Conservation (phyloP, 352 stramenopile genomes). For the Globisporangium paroecandrum region DNA sequence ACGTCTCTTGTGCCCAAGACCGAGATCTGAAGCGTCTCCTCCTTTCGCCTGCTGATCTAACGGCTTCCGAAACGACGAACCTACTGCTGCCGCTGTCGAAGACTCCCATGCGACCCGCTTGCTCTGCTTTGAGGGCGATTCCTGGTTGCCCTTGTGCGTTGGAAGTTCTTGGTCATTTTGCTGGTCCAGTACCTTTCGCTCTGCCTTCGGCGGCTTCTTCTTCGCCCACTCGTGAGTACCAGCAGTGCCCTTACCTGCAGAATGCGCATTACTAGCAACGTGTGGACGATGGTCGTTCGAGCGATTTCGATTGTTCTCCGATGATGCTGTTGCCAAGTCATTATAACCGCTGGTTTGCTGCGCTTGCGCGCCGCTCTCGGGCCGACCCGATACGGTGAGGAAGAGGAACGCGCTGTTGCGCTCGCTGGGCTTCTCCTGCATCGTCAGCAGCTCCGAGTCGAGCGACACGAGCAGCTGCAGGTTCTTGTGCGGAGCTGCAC, state of each 20-base stretch:
- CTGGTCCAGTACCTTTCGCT: neutral
- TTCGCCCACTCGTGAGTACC: neutral
- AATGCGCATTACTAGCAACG: neutral
- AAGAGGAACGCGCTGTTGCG: constrained; percentile 42
- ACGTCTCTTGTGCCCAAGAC: neutral
- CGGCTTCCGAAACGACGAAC: neutral
- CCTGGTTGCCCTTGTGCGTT: constrained; percentile 2
- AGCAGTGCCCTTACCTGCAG: too few species aligned
- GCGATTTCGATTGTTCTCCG: constrained; percentile 5
- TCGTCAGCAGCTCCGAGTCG: constrained; percentile 64
- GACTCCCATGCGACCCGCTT: constrained; percentile 7
- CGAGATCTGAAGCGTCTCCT: neutral
- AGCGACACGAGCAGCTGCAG: constrained; percentile 57
- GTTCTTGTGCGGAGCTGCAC: constrained; percentile 25
- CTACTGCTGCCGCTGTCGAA: neutral
- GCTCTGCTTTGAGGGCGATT: constrained; percentile 1
- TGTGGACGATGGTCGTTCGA: neutral
- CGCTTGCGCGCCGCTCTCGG: constrained; percentile 26
- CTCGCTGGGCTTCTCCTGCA: constrained; percentile 43
- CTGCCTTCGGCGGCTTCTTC: neutral
- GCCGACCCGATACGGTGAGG: constrained; percentile 45
- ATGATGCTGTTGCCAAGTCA: neutral
- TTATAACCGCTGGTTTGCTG: neutral
- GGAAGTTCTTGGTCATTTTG: neutral
- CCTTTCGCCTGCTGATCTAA: constrained; percentile 1